Evolutionary conservation across 257 asterid species (phyloP), one percentile per base, ranked within the genome.

Genomic region (Anisodus acutangulus): DNA sequence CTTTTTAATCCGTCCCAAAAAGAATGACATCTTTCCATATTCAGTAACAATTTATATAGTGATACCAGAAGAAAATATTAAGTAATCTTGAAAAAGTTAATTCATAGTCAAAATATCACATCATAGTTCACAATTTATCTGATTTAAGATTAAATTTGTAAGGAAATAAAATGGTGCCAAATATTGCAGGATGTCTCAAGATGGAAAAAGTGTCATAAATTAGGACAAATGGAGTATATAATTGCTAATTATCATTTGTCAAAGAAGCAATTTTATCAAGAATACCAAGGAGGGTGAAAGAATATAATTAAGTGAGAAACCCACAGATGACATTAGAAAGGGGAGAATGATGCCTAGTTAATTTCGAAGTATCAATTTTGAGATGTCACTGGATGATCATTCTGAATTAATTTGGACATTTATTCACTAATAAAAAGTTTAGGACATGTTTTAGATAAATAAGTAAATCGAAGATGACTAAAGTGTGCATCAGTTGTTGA

Each of bases 241-340:
- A 41, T 41, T 41, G 45, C 45, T 41, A 4, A 41, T 41, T 41
- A 41, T 6, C 45, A 69, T 39, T 69, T 69, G 49, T 69, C 78
- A 69, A 69, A 69, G 31, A 69, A 41, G 31, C 16, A 69, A 69
- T 53, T 8, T 69, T 69, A 69, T 69, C 78, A 41, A 41, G 54
- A 4, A 16, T 41, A 39, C 13, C 26, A 69, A 69, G 31, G 47
- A 69, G 22, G 78, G 54, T 39, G 78, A 69, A 69, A 69, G 78
- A 69, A 49, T 69, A 69, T 15, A 69, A 69, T 15, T 39, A 69
- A 69, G 78, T 39, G 54, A 8, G 53, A 69, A 69, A 16, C 54
- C 31, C 31, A 4, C 39, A 8, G 31, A 69, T 69, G 31, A 39
- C 15, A 39, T 41, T 39, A 69, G 78, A 69, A 39, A 69, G 8